Percentiles rank a stretch among this genome's conserved stretches.
phyloP scores from a whole-genome alignment of 148 eudicot species.

The Suaeda aralocaspica region DNA sequence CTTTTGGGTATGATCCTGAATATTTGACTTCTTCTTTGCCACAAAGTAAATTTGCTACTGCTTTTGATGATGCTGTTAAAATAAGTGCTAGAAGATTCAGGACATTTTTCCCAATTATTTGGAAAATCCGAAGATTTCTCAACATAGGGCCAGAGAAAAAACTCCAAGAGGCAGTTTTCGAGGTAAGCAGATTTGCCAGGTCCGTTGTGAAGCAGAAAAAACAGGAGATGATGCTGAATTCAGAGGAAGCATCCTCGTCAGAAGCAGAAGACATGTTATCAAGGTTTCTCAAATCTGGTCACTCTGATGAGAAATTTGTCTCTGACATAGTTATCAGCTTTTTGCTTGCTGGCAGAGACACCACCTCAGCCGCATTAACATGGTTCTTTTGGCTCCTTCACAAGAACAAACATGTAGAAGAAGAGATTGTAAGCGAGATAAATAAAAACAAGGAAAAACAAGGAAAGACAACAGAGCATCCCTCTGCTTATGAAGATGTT shows the following conservation, averaged over 20 bases:
- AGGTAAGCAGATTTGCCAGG: conserved; percentile 24
- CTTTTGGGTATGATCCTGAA: conserved; percentile 41
- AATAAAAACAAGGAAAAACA: background rate
- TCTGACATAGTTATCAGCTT: conserved; percentile 38
- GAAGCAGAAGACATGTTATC: conserved; percentile 35
- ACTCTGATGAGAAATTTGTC: conserved; percentile 33
- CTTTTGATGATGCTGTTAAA: conserved; percentile 39
- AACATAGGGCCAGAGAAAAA: conserved; percentile 44
- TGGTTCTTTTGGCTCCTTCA: conserved; percentile 44
- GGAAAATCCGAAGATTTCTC: conserved; percentile 36
- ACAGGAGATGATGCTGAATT: background rate
- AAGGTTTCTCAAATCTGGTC: conserved; percentile 36
- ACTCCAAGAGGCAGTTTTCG: conserved; percentile 27
- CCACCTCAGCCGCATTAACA: conserved; percentile 34
- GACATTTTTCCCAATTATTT: conserved; percentile 23
- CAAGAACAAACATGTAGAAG: conserved; percentile 21
- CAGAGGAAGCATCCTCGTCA: background rate
- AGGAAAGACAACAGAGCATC: conserved; percentile 12
- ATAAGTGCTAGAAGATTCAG: conserved; percentile 29
- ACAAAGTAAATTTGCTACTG: conserved; percentile 21
- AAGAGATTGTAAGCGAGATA: conserved; percentile 30
- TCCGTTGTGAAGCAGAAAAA: conserved; percentile 13
- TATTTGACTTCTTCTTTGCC: conserved; percentile 32
- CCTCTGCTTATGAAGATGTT: conserved; percentile 19
- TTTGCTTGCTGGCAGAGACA: conserved; percentile 40